Conservation (phyloP, 2,329 filamentous ascomycete species). For the Aspergillus versicolor region DNA sequence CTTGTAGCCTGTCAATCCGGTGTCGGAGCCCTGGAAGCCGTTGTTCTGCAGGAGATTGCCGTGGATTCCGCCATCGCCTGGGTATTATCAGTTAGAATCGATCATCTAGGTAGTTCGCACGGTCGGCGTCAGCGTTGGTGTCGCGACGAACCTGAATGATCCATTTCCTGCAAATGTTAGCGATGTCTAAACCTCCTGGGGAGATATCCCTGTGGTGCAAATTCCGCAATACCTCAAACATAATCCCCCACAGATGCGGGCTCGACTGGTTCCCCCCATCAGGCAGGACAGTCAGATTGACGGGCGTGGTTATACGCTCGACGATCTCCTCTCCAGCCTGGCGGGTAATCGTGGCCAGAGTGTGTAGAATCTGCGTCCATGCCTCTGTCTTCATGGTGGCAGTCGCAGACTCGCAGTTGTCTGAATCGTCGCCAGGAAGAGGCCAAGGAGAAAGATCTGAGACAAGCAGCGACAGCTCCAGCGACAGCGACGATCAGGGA, state of each 20-base stretch:
- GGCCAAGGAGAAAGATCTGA: no score
- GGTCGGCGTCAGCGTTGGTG: not conserved
- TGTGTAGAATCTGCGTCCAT: no score
- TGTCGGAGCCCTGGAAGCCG: slow-evolving; percentile 32
- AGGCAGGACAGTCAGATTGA: slow-evolving; percentile 21
- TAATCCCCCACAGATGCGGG: slow-evolving; percentile 26
- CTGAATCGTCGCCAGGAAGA: no score
- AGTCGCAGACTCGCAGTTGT: no score
- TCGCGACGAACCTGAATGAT: slow-evolving; percentile 29
- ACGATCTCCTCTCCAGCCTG: no score
- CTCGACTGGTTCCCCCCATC: slow-evolving; percentile 34
- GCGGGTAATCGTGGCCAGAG: no score
- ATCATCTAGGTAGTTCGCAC: not conserved
- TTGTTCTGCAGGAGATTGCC: slow-evolving; percentile 35
- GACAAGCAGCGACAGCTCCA: no score
- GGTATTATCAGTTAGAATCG: not conserved
- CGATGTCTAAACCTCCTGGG: no score
- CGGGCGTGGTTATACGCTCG: not conserved
- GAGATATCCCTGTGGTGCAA: not conserved
- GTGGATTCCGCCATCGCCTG: slow-evolving; percentile 36
- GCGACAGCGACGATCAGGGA: no score
- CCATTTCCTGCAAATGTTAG: slow-evolving; percentile 29
- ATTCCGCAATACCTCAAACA: slow-evolving; percentile 32
- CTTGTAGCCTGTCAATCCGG: slow-evolving; percentile 27
- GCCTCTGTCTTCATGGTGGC: no score